Evolutionary conservation across 2,329 filamentous ascomycete genomes (phyloP).

Genomic region (Tolypocladium tropicale): DNA sequence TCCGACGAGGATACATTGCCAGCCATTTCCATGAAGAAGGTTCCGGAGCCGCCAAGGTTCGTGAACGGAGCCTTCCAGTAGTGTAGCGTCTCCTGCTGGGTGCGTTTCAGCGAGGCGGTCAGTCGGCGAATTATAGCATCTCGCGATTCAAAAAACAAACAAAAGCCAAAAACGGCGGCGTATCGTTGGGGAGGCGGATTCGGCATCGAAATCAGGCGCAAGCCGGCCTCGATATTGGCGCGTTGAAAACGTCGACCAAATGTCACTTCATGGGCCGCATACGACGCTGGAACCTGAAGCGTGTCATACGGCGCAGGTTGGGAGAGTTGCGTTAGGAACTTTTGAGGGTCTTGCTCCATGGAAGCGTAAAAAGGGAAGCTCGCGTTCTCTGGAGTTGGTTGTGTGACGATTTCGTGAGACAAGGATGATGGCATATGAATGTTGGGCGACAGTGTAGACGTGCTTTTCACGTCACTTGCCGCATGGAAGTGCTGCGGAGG

Average conservation of each 20-base stretch:
- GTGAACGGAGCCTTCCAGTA: slow-evolving; percentile 52
- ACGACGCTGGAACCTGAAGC: slow-evolving; percentile 38
- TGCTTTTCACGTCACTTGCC: background rate
- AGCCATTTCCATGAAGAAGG: slow-evolving; percentile 38
- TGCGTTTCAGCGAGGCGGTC: slow-evolving; percentile 19
- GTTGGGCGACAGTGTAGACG: background rate
- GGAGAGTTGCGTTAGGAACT: slow-evolving; percentile 7
- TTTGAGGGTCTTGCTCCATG: slow-evolving; percentile 7
- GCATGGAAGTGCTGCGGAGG: background rate
- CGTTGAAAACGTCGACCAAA: slow-evolving; percentile 66
- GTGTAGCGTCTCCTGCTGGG: slow-evolving; percentile 36
- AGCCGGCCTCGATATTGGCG: slow-evolving; percentile 50
- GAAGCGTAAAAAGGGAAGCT: slow-evolving; percentile 35
- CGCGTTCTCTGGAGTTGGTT: slow-evolving; percentile 41
- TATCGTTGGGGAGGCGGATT: slow-evolving; percentile 37
- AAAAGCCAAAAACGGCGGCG: slow-evolving; percentile 57
- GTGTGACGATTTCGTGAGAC: slow-evolving; percentile 38
- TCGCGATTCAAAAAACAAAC: slow-evolving; percentile 47
- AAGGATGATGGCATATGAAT: slow-evolving; percentile 8
- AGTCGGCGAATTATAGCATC: slow-evolving; percentile 36
- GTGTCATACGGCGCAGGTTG: slow-evolving; percentile 18
- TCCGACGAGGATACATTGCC: background rate
- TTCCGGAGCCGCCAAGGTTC: slow-evolving; percentile 57
- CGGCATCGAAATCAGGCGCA: slow-evolving; percentile 41
- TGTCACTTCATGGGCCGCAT: slow-evolving; percentile 51